Conservation (phyloP, 208 protist species). For the Crithidia thermophila region DNA sequence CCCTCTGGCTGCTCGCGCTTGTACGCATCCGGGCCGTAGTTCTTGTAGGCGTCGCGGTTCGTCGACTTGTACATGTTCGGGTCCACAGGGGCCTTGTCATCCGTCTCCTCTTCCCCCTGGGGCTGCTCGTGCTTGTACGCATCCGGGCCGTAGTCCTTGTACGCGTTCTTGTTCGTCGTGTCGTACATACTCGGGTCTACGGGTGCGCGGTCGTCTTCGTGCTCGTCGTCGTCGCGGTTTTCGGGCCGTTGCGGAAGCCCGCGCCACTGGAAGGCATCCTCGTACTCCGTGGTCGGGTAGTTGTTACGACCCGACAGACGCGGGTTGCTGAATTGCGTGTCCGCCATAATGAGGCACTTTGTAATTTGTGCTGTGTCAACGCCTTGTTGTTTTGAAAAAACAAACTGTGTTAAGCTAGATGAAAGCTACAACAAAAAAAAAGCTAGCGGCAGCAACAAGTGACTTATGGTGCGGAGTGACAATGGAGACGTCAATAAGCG, state of each 20-base stretch:
- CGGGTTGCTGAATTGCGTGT: not conserved
- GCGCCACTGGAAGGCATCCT: conserved; percentile 39
- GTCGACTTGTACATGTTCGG: conserved; percentile 56
- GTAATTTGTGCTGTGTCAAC: not conserved
- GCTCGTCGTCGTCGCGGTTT: conserved; percentile 4
- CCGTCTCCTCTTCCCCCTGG: not conserved
- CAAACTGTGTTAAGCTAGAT: not conserved
- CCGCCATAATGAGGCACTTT: conserved; percentile 1
- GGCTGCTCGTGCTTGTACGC: conserved; percentile 24
- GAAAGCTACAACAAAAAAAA: conserved; percentile 2
- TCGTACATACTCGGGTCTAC: conserved; percentile 40
- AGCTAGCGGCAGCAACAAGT: too few relatives aligned
- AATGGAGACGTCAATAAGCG: too few relatives aligned
- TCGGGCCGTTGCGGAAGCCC: conserved; percentile 16
- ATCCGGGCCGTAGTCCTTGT: not conserved
- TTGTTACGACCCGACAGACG: not conserved
- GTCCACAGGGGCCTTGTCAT: conserved; percentile 29
- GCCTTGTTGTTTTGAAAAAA: conserved; percentile 1
- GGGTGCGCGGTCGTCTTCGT: not conserved
- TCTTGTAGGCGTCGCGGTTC: not conserved
- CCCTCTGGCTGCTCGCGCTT: conserved; percentile 8
- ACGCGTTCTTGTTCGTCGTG: conserved; percentile 23
- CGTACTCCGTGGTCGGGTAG: conserved; percentile 24
- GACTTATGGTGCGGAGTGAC: too few relatives aligned
- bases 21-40: not conserved